Evolutionary conservation across 306 rosid species (phyloP).

Genomic region (Begonia fuchsioides): DNA sequence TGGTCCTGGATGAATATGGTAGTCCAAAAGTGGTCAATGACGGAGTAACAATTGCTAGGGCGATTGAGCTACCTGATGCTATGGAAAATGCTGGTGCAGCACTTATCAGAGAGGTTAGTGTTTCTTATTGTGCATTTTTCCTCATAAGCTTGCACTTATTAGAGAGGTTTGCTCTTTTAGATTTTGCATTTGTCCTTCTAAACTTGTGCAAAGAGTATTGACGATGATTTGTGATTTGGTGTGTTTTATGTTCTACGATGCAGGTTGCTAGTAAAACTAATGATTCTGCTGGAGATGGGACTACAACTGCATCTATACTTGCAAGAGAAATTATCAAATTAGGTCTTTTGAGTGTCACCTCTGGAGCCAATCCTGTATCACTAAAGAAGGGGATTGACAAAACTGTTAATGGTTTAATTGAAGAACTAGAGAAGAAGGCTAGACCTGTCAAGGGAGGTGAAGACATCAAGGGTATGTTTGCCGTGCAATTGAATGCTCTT

Average conservation of each 20-base stretch:
- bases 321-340: constrained; percentile 91
- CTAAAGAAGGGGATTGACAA: constrained; percentile 89
- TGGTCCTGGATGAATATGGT: constrained; percentile 89
- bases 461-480: constrained; percentile 56
- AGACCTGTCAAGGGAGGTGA: constrained; percentile 84
- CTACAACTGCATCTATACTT: constrained; percentile 85
- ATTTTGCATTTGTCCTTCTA: background rate
- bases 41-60: constrained; percentile 94
- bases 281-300: constrained; percentile 97
- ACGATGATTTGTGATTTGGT: background rate
- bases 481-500: background rate
- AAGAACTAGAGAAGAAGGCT: constrained; percentile 74
- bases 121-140: background rate
- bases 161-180: background rate
- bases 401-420: constrained; percentile 56
- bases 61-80: constrained; percentile 82
- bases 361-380: constrained; percentile 97
- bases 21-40: constrained; percentile 91
- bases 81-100: constrained; percentile 99
- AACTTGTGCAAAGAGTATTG: background rate
- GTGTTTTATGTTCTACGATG: background rate
- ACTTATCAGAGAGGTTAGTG: too few species aligned
- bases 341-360: constrained; percentile 88
- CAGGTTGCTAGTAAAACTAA: constrained; percentile 97
- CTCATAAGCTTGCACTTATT: background rate